A percentile compares a stretch with the other conserved stretches of the same genome.
phyloP scores from a whole-genome alignment of 179 eudicot species.

The Silene vulgaris region DNA sequence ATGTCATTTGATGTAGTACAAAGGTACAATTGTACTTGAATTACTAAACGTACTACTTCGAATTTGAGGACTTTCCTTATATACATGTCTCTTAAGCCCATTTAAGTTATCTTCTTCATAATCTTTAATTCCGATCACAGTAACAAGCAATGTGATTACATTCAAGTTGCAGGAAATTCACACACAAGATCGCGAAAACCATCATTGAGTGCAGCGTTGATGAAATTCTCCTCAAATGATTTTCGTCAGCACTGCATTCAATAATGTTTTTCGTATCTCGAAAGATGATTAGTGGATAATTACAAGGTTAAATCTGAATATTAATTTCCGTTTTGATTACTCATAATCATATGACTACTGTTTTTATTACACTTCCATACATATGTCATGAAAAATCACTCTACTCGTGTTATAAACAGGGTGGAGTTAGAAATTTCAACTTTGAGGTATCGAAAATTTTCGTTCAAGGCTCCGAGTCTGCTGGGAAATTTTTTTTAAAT shows the following conservation, averaged over 20 bases:
- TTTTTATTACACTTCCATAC: too few relatives aligned
- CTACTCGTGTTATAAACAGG: too few relatives aligned
- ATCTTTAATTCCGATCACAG: neutral
- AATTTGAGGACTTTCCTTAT: neutral
- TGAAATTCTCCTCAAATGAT: slow-evolving; percentile 10
- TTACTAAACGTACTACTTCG: neutral
- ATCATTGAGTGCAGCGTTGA: slow-evolving; percentile 41
- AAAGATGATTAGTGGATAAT: neutral
- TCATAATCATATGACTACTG: too few relatives aligned
- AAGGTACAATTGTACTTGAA: neutral
- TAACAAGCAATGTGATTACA: neutral
- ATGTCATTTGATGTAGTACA: slow-evolving; percentile 10
- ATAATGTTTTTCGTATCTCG: slow-evolving; percentile 26
- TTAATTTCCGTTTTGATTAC: neutral
- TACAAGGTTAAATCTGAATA: neutral
- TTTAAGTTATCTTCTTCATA: neutral
- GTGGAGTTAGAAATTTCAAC: too few relatives aligned
- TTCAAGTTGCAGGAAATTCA: neutral
- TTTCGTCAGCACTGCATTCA: slow-evolving; percentile 26
- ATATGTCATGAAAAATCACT: too few relatives aligned
- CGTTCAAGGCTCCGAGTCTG: too few relatives aligned
- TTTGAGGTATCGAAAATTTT: too few relatives aligned
- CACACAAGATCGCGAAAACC: slow-evolving; percentile 23
- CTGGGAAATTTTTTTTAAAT: too few relatives aligned
- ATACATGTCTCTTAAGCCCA: neutral